These are phyloP conservation scores for Colletotrichum cordylinicola DNA, from an alignment of 2,329 filamentous ascomycete species.

Conservation along the genomic window DNA sequence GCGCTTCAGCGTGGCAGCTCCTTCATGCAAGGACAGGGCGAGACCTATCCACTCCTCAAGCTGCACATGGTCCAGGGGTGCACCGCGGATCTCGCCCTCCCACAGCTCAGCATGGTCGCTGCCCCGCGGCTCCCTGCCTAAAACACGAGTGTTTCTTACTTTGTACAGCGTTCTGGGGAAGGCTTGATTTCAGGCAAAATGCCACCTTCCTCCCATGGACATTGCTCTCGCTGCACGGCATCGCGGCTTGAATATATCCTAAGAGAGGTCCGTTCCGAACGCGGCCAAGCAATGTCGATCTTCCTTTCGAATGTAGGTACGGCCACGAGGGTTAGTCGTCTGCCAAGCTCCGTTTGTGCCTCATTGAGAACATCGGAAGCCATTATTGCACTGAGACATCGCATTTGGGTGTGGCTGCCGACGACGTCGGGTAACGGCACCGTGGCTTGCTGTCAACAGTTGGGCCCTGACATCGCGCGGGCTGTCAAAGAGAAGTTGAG, in stretches of 20 bases:
- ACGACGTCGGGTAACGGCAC: not conserved
- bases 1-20: not conserved
- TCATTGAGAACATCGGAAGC: not conserved
- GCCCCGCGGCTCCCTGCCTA: not conserved
- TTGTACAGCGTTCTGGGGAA: not conserved
- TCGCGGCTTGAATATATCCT: not conserved
- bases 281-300: conserved; percentile 5
- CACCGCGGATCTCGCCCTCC: not conserved
- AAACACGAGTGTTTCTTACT: not conserved
- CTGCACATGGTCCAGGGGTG: conserved; percentile 6
- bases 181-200: conserved; percentile 1
- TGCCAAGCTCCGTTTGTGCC: not conserved
- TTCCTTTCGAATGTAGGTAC: not conserved
- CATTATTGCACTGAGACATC: not conserved
- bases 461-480: not conserved
- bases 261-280: conserved; percentile 3
- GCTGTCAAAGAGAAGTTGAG: not conserved
- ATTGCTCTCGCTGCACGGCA: not conserved
- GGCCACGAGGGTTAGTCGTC: not conserved
- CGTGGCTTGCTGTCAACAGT: not conserved
- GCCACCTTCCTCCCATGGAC: not conserved
- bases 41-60: not conserved
- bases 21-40: conserved; percentile 13
- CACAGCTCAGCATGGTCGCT: not conserved
- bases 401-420: not conserved